Evolutionary conservation across 371 early-diverging fungal genomes (phyloP).

Genomic region (Mucor plumbeus): DNA sequence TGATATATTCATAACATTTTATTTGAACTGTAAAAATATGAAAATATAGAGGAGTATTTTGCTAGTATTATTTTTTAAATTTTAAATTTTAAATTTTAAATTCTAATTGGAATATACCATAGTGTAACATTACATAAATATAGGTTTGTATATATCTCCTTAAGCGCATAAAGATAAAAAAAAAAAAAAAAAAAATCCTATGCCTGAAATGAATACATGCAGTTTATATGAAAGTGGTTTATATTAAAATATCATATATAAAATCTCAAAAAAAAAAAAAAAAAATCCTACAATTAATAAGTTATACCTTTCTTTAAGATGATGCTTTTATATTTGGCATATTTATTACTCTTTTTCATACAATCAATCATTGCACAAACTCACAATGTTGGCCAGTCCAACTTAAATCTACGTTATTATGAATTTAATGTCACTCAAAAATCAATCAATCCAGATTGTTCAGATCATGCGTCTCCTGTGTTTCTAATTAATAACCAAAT

Average conservation of each 20-base stretch:
- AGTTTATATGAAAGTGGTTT: not conserved
- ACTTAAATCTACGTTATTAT: conserved; percentile 17
- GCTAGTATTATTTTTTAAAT: no score
- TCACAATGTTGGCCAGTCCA: not conserved
- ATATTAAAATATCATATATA: not conserved
- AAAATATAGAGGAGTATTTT: no score
- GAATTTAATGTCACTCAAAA: conserved; percentile 42
- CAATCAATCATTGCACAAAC: not conserved
- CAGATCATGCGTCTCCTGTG: conserved; percentile 27
- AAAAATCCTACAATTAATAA: not conserved
- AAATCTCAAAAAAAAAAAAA: not conserved
- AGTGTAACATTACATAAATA: no score
- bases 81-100: no score
- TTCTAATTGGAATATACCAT: no score
- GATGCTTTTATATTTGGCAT: not conserved
- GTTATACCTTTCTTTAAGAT: conserved; percentile 3
- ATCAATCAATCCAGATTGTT: conserved; percentile 45
- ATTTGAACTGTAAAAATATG: no score
- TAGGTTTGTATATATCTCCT: not conserved
- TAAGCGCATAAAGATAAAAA: not conserved
- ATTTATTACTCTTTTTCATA: not conserved
- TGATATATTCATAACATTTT: no score
- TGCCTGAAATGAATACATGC: no score
- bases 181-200: not conserved
- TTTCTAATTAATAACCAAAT: conserved; percentile 51